A percentile compares a stretch with the other conserved stretches of the same genome.
Evolutionary conservation across 768 basidiomycete species (phyloP).

Genomic region (Trametes elegans): DNA sequence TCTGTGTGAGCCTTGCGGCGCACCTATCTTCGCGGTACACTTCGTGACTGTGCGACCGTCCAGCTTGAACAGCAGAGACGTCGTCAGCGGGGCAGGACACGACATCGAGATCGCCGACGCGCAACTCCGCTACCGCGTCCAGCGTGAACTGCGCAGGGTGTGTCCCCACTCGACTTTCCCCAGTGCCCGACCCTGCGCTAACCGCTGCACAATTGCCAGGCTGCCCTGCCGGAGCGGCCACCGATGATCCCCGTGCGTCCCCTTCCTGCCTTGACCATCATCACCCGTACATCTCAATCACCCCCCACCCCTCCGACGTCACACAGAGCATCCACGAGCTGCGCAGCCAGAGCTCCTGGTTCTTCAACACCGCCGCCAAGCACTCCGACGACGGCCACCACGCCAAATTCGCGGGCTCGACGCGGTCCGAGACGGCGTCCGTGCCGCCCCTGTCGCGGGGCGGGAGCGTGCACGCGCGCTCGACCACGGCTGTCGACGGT

Average conservation of each 20-base stretch:
- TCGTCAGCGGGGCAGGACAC: background rate
- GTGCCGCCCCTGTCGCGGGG: background rate
- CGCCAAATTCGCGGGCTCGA: background rate
- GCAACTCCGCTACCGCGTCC: slow-evolving; percentile 9
- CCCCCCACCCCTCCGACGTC: background rate
- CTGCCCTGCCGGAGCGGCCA: slow-evolving; percentile 2
- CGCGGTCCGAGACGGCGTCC: slow-evolving; percentile 1
- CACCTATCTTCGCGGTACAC: background rate
- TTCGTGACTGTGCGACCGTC: background rate
- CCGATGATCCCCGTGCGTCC: slow-evolving; percentile 15
- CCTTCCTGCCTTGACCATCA: no score
- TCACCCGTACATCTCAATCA: background rate
- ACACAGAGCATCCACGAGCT: slow-evolving; percentile 10
- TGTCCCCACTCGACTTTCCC: background rate
- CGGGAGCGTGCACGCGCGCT: slow-evolving; percentile 10
- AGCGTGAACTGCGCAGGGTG: slow-evolving; percentile 7
- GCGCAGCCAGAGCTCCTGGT: slow-evolving; percentile 15
- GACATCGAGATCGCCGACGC: slow-evolving; percentile 15
- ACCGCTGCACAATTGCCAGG: background rate
- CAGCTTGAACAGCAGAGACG: slow-evolving; percentile 8
- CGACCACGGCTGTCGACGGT: slow-evolving; percentile 16
- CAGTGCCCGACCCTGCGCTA: background rate
- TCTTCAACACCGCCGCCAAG: slow-evolving; percentile 1
- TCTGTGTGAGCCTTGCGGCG: background rate
- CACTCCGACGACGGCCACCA: slow-evolving; percentile 3